Evolutionary conservation across 805 yeast species (phyloP).

Genomic region (Candida loeiensis): DNA sequence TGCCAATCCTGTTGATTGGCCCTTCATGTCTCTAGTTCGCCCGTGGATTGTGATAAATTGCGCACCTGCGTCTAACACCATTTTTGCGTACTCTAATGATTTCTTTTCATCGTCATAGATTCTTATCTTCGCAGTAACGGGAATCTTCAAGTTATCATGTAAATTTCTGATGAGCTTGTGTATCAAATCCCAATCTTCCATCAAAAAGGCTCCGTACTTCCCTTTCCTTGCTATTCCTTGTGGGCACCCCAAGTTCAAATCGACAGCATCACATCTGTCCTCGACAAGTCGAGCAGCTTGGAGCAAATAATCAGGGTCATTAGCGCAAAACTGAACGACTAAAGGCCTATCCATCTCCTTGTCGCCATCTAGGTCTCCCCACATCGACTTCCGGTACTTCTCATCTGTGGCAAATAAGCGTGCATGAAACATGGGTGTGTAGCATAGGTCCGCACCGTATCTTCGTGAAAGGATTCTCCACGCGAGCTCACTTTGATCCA

Average conservation of each 20-base stretch:
- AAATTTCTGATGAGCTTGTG: constrained; percentile 65
- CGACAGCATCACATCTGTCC: constrained; percentile 91
- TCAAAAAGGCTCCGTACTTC: constrained; percentile 88
- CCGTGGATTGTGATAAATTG: constrained; percentile 95
- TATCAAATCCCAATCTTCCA: constrained; percentile 95
- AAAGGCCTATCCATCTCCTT: constrained; percentile 71
- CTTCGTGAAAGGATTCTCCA: constrained; percentile 86
- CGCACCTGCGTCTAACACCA: constrained; percentile 91
- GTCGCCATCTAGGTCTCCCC: constrained; percentile 72
- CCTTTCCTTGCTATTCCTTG: constrained; percentile 97
- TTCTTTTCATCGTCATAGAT: constrained; percentile 82
- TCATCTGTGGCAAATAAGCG: constrained; percentile 79
- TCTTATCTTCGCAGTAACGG: constrained; percentile 94
- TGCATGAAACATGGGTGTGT: constrained; percentile 97
- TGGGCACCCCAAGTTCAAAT: constrained; percentile 94
- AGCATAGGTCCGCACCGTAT: constrained; percentile 91
- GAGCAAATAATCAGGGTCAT: constrained; percentile 81
- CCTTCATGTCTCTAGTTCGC: constrained; percentile 95
- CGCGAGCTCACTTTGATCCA: constrained; percentile 92
- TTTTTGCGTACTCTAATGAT: constrained; percentile 79
- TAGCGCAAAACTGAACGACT: constrained; percentile 94
- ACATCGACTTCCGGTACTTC: constrained; percentile 74
- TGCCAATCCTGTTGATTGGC: constrained; percentile 92
- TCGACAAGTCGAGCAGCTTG: constrained; percentile 79
- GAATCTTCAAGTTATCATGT: constrained; percentile 71